Percentiles rank a stretch among this genome's conserved stretches.
phyloP scores from a whole-genome alignment of 2,329 filamentous ascomycete genomes.

The Colletotrichum tabaci region DNA sequence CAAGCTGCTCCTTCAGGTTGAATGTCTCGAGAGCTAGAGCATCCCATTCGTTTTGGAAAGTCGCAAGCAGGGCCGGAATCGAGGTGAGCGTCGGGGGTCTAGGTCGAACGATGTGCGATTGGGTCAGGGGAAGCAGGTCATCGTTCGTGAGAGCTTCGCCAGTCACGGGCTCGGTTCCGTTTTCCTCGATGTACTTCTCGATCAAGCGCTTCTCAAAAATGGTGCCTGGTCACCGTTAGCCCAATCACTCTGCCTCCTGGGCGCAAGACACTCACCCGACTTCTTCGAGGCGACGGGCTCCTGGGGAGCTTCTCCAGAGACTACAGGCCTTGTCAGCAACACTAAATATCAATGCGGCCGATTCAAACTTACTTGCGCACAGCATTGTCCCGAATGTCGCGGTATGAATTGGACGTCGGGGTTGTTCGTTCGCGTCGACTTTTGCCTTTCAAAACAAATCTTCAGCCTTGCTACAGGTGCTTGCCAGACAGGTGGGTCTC shows the following conservation, averaged over 20 bases:
- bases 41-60: constrained; percentile 99
- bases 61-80: constrained; percentile 92
- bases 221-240: constrained; percentile 69
- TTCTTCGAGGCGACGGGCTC: constrained; percentile 95
- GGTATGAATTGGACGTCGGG: constrained; percentile 25
- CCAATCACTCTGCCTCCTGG: background rate
- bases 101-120: constrained; percentile 86
- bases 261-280: constrained; percentile 75
- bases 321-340: constrained; percentile 62
- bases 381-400: constrained; percentile 40
- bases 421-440: constrained; percentile 34
- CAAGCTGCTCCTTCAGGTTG: constrained; percentile 89
- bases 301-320: constrained; percentile 96
- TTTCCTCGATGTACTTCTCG: constrained; percentile 93
- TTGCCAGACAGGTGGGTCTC: constrained; percentile 27
- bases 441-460: constrained; percentile 42
- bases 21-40: constrained; percentile 92
- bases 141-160: constrained; percentile 87
- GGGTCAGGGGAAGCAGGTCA: constrained; percentile 90
- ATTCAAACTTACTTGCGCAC: constrained; percentile 57
- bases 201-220: constrained; percentile 97
- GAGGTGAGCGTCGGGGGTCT: constrained; percentile 95
- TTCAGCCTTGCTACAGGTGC: constrained; percentile 40
- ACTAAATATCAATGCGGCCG: background rate
- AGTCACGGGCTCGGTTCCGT: constrained; percentile 92